phyloP scores from a whole-genome alignment of 768 basidiomycete genomes.

The Amylocystis lapponica region DNA sequence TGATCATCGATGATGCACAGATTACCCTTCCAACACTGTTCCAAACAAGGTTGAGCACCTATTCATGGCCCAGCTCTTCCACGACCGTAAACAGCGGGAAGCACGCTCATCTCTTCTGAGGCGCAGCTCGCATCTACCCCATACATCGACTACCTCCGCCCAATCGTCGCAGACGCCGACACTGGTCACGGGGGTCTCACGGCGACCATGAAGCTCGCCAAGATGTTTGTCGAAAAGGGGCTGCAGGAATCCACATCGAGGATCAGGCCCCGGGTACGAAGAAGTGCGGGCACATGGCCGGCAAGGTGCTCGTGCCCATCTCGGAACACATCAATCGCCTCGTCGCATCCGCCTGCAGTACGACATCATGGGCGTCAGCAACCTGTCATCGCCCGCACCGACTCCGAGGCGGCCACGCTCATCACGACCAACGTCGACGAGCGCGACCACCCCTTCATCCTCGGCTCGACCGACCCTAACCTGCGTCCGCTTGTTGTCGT shows the following conservation, averaged over 20 bases:
- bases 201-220: conserved; percentile 97
- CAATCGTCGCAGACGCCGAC: conserved; percentile 94
- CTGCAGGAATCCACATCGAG: conserved; percentile 96
- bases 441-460: conserved; percentile 96
- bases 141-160: conserved; percentile 84
- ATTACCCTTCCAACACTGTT: conserved; percentile 98
- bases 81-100: conserved; percentile 95
- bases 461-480: conserved; percentile 78
- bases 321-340: conserved; percentile 98
- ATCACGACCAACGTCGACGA: conserved; percentile 95
- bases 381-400: conserved; percentile 92
- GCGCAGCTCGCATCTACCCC: conserved; percentile 67
- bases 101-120: conserved; percentile 66
- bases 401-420: conserved; percentile 96
- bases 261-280: conserved; percentile 98
- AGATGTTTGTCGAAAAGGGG: conserved; percentile 99
- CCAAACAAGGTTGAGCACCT: conserved; percentile 98
- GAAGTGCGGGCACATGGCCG: conserved; percentile 93
- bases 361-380: conserved; percentile 97
- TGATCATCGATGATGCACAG: conserved; percentile 31
- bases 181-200: conserved; percentile 97
- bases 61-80: conserved; percentile 97
- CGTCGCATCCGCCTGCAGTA: conserved; percentile 96
- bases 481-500: conserved; percentile 66
- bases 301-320: conserved; percentile 95